Conservation (phyloP, 1,139 yeast genomes). For the Yamadazyma triangularis region DNA sequence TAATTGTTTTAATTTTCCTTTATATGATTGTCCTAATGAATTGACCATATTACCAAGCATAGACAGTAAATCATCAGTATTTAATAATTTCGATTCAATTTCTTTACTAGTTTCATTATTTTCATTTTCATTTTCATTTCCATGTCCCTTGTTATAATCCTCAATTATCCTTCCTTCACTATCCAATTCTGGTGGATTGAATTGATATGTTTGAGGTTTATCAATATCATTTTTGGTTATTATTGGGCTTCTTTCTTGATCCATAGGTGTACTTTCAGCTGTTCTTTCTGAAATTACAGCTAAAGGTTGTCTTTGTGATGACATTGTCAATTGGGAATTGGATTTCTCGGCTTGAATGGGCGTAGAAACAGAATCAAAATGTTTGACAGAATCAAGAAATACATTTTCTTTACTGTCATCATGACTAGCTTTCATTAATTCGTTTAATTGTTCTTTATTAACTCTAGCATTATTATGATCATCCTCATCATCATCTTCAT, state of each 20-base stretch:
- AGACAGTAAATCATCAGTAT: slow-evolving; percentile 22
- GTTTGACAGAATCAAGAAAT: slow-evolving; percentile 26
- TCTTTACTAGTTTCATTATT: slow-evolving; percentile 2
- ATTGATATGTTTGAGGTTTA: slow-evolving; percentile 16
- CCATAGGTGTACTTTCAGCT: slow-evolving; percentile 28
- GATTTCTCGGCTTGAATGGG: slow-evolving; percentile 20
- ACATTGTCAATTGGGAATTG: slow-evolving; percentile 7
- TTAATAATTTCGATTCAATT: not conserved
- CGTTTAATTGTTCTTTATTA: slow-evolving; percentile 30
- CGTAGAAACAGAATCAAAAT: slow-evolving; percentile 26
- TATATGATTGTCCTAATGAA: slow-evolving; percentile 41
- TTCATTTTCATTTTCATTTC: too few species aligned
- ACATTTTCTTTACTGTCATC: slow-evolving; percentile 44
- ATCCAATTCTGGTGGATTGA: slow-evolving; percentile 34
- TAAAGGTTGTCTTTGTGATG: slow-evolving; percentile 23
- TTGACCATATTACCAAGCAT: slow-evolving; percentile 26
- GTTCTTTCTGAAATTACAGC: slow-evolving; percentile 38
- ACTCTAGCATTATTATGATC: slow-evolving; percentile 22
- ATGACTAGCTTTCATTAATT: slow-evolving; percentile 14
- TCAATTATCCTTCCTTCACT: slow-evolving; percentile 25
- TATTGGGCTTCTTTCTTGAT: slow-evolving; percentile 3
- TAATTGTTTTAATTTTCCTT: slow-evolving; percentile 19
- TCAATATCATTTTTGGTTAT: slow-evolving; percentile 8
- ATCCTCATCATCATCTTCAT: slow-evolving; percentile 34
- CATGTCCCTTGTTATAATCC: too few species aligned